Base-by-base conservation (phyloP, 345 rosid species). In the Tarenaya hassleriana region DNA sequence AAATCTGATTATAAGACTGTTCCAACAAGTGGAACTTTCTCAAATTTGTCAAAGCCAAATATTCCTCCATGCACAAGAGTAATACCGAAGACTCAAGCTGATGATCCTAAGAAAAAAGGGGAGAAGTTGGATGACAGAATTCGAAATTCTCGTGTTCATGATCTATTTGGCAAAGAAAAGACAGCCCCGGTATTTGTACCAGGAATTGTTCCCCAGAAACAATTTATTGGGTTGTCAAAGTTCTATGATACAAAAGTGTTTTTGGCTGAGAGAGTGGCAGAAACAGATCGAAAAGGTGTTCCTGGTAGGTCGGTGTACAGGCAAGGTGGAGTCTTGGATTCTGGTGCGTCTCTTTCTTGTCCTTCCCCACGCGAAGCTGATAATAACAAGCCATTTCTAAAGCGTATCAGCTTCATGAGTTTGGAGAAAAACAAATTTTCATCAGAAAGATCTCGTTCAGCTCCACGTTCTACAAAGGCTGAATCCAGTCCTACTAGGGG, bases 161-260 rank as follows among this genome's bases (percentile, higher is more conserved):
- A 69, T 55, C 50, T 56, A 27, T 47, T 62, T 52, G 55, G 63
- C 11, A 73, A 71, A 54, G 63, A 47, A 24, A 71, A 78, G 18
- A 68, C 75, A 39, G 71, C 73, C 8, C 63, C 73, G 47, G 69
- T 78, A 39, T 77, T 76, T 60, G 56, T 67, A 60, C 84, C 84
- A 11, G 71, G 70, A 55, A 73, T 69, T 62, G 61, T 54, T 44
- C 63, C 77, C 29, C 56, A 64, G 52, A 64, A 41, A 19, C 68
- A 63, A 35, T 45, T 66, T 29, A 59, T 76, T 14, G 73, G 69
- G 52, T 61, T 61, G 50, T 34, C 75, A 40, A 66, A 53, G 52
- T 34, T 56, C 58, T 67, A 56, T 9, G 69, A 64, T 57, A 55
- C 69, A 11, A 67, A 60, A 54, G 62, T 48, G 37, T 27, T 67